Percentiles rank a stretch among this genome's conserved stretches.
These are phyloP conservation scores for Thalassiosira ordinaria DNA, from an alignment of 352 stramenopile species.

Conservation along the genomic window DNA sequence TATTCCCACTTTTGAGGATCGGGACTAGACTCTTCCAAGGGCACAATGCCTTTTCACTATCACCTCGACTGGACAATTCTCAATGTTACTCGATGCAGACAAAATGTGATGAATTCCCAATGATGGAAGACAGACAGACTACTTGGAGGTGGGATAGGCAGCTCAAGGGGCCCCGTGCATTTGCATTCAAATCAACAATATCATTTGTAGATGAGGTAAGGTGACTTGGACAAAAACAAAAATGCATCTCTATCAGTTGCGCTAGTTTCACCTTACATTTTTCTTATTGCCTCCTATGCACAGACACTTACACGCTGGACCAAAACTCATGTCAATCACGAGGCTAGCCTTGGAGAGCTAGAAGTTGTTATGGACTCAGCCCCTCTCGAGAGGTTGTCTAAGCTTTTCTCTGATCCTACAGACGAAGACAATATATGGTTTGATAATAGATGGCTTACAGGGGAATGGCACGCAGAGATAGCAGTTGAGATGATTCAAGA, in stretches of 20 bases:
- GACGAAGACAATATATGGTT: constrained; percentile 46
- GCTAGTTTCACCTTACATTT: constrained; percentile 3
- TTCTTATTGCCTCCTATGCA: no score
- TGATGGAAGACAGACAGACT: constrained; percentile 38
- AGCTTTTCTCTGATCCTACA: constrained; percentile 44
- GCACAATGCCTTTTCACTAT: constrained; percentile 49
- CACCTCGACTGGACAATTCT: constrained; percentile 50
- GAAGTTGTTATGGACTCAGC: constrained; percentile 67
- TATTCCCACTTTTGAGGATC: constrained; percentile 65
- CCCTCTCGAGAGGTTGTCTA: constrained; percentile 43
- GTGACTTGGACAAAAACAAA: no score
- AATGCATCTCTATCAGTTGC: no score
- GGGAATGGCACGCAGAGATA: constrained; percentile 68
- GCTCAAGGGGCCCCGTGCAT: constrained; percentile 16
- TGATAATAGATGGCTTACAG: constrained; percentile 71
- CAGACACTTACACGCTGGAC: constrained; percentile 48
- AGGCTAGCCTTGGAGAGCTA: constrained; percentile 70
- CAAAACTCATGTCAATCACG: constrained; percentile 67
- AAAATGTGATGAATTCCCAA: constrained; percentile 52
- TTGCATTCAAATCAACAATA: constrained; percentile 56
- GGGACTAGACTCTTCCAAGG: constrained; percentile 43
- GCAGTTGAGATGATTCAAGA: constrained; percentile 59
- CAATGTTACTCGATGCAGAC: constrained; percentile 39
- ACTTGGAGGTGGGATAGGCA: constrained; percentile 45
- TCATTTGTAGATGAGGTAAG: constrained; percentile 57